phyloP scores from a whole-genome alignment of 2,329 filamentous ascomycete genomes.

The Arthrobotrys sinensis region DNA sequence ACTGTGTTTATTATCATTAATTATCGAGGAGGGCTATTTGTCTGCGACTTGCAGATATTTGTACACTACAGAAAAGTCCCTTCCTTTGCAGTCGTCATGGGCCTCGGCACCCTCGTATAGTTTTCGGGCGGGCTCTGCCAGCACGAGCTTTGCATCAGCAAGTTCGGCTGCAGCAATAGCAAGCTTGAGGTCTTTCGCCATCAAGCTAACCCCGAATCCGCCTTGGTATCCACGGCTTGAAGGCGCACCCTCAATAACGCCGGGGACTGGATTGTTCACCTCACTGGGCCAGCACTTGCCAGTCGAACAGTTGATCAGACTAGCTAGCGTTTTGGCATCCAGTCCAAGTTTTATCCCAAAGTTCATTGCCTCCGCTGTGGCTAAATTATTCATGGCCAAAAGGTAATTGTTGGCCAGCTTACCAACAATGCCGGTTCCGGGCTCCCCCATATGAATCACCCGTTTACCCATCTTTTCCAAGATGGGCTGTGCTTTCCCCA shows the following conservation, averaged over 20 bases:
- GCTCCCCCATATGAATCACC: slow-evolving; percentile 86
- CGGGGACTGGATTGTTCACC: slow-evolving; percentile 93
- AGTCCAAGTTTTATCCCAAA: slow-evolving; percentile 76
- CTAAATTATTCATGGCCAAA: slow-evolving; percentile 90
- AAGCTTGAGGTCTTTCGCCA: slow-evolving; percentile 84
- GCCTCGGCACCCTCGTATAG: slow-evolving; percentile 79
- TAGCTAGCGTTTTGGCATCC: slow-evolving; percentile 78
- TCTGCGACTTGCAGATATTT: slow-evolving; percentile 77
- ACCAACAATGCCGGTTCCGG: slow-evolving; percentile 87
- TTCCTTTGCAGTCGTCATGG: slow-evolving; percentile 75
- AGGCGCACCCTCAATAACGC: slow-evolving; percentile 66
- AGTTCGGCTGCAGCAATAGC: slow-evolving; percentile 81
- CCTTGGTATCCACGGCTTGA: slow-evolving; percentile 82
- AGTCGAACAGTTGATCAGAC: slow-evolving; percentile 92
- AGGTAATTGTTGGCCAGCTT: slow-evolving; percentile 99
- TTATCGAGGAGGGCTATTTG: slow-evolving; percentile 40
- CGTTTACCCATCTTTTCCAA: slow-evolving; percentile 87
- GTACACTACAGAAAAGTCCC: slow-evolving; percentile 87
- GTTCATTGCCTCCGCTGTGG: slow-evolving; percentile 78
- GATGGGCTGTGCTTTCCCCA: slow-evolving; percentile 77
- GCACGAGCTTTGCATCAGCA: slow-evolving; percentile 76
- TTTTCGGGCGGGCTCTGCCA: slow-evolving; percentile 75
- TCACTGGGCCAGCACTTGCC: slow-evolving; percentile 97
- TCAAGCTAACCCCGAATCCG: slow-evolving; percentile 82
- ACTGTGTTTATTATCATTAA: background rate